A percentile compares a stretch with the other conserved stretches of the same genome.
These are phyloP conservation scores for Colletotrichum karsti DNA, from an alignment of 2,329 filamentous ascomycete species.

Conservation along the genomic window DNA sequence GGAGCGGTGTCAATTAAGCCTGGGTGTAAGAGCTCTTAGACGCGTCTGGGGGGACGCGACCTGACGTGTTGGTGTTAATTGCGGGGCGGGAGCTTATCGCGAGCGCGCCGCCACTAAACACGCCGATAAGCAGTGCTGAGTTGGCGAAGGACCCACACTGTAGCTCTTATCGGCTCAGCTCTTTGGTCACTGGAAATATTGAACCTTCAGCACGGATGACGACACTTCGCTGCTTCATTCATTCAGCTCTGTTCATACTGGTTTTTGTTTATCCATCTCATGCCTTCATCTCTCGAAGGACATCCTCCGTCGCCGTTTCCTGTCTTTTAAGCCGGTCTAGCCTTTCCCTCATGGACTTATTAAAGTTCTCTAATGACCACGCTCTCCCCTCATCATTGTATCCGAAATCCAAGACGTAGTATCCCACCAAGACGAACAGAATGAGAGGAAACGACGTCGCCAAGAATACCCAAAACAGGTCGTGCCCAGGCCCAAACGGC, in stretches of 20 bases:
- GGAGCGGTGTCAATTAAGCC: constrained; percentile 22
- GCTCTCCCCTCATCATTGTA: constrained; percentile 33
- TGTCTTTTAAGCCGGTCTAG: not conserved
- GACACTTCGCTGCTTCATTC: not conserved
- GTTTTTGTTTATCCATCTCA: not conserved
- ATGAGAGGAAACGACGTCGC: constrained; percentile 32
- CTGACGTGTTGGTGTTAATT: constrained; percentile 22
- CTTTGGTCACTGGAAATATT: not conserved
- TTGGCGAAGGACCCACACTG: not conserved
- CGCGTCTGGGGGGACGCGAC: constrained; percentile 22
- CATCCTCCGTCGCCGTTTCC: not conserved
- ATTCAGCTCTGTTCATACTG: too few relatives aligned
- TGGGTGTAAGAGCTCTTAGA: constrained; percentile 15
- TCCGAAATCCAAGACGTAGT: constrained; percentile 33
- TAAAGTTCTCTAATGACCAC: constrained; percentile 30
- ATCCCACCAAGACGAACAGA: constrained; percentile 26
- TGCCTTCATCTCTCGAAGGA: not conserved
- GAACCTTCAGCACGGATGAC: not conserved
- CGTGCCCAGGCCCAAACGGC: constrained; percentile 30
- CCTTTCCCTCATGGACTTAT: not conserved
- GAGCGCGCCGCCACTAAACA: constrained; percentile 20
- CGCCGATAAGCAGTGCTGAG: constrained; percentile 18
- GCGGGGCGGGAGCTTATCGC: constrained; percentile 21
- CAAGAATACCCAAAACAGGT: constrained; percentile 32
- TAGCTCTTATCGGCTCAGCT: constrained; percentile 5